Percentiles rank a stretch among this genome's conserved stretches.
These are phyloP conservation scores for Pinus taeda DNA, from an alignment of 75 land plant species.

Conservation along the genomic window DNA sequence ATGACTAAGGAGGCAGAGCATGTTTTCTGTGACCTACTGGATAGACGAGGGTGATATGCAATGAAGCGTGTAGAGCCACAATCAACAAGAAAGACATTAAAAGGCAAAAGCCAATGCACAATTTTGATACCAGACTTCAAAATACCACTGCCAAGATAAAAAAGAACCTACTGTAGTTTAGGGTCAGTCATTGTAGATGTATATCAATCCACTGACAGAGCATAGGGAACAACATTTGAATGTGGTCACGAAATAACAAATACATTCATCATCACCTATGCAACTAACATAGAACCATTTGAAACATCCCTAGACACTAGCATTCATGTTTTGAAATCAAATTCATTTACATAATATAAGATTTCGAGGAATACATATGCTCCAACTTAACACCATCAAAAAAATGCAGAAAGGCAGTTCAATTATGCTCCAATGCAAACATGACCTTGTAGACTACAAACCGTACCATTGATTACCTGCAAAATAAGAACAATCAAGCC, in stretches of 20 bases:
- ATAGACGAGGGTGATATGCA: too few relatives aligned
- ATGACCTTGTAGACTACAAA: background rate
- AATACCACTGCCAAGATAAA: too few relatives aligned
- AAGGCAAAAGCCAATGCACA: too few relatives aligned
- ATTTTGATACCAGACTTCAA: too few relatives aligned
- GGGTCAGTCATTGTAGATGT: too few relatives aligned
- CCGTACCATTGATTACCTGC: conserved; percentile 30
- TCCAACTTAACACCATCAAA: background rate
- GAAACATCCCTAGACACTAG: too few relatives aligned
- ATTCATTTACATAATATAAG: background rate
- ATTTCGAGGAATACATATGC: background rate
- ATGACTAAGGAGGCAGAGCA: too few relatives aligned
- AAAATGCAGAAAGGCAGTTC: background rate
- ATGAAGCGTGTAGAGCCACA: too few relatives aligned
- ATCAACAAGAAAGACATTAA: too few relatives aligned
- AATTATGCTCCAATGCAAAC: background rate
- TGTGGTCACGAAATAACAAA: background rate
- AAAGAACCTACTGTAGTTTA: too few relatives aligned
- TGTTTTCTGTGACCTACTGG: too few relatives aligned
- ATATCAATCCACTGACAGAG: too few relatives aligned
- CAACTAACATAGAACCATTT: background rate
- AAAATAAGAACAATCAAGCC: conserved; percentile 39
- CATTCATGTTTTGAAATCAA: background rate
- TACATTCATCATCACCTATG: background rate
- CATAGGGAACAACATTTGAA: background rate